Base-by-base conservation (phyloP, 495 filamentous ascomycete genomes). In the Copromyces sp. region DNA sequence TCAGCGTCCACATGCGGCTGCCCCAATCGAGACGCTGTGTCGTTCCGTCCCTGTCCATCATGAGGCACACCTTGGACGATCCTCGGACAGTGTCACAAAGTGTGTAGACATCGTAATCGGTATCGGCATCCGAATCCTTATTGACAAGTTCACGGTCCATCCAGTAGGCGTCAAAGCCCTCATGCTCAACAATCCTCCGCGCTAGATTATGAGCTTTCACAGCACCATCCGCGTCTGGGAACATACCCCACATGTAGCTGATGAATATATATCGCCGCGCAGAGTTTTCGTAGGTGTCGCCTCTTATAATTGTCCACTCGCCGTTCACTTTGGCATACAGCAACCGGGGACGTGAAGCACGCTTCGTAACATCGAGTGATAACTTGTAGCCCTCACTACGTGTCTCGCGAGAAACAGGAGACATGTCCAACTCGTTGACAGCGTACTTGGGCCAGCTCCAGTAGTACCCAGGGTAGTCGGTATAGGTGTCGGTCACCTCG, bases 1-100 rank as follows among this genome's bases (percentile, higher is more conserved):
- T 83, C 17, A 86, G 79, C 3, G 83, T 86, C 85, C 85, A 87
- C 42, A 86, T 71, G n/a, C 84, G 77, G 16, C 74, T 70, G 14
- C 83, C 84, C 84, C 83, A 86, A 20, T 80, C 39, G 16, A 16
- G 42, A 11, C 74, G 73, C 69, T 35, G 71, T 74, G 16, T 32
- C 68, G 11, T 68, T 38, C 44, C 41, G 16, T 68, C 42, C 39
- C 35, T 41, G 4, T 42, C 45, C 39, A 74, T 38, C 69, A 71
- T 45, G 68, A 76, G 69, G 29, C 74, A 65, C 39, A 76, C 68
- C 9, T 17, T 16, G 0, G 73, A 41, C 16, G 75, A 73, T 37
- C 70, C 75, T 40, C 75, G 73, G 39, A 75, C 44, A 4, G 70
- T 47, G 61, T 76, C 75, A 5, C 70, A 72, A 42, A 76, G 74